Conservation (phyloP, 2,329 filamentous ascomycete species). For the Aureobasidium sp. region DNA sequence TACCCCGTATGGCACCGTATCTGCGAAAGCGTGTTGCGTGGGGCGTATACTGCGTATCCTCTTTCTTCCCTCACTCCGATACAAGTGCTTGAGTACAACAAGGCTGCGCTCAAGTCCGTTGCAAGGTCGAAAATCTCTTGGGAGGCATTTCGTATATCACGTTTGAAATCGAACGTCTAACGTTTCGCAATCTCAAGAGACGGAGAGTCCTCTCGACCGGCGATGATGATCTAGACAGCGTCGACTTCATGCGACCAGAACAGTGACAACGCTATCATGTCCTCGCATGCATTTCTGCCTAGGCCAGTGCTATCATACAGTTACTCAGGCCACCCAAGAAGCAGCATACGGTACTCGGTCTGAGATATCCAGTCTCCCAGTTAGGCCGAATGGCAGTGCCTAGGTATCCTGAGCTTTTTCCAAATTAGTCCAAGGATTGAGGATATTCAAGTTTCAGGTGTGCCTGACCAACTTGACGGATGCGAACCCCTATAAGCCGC, state of each 20-base stretch:
- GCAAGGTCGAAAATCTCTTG: no score
- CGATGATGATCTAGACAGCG: background rate
- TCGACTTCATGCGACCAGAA: background rate
- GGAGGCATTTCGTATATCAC: no score
- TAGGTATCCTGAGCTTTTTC: background rate
- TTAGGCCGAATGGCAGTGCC: no score
- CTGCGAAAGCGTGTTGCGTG: background rate
- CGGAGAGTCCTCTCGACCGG: background rate
- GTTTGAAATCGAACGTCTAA: no score
- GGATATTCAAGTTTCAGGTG: background rate
- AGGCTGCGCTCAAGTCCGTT: no score
- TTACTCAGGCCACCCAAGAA: background rate
- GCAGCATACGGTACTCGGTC: background rate
- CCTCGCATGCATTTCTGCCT: no score
- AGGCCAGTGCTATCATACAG: no score
- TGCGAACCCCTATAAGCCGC: background rate
- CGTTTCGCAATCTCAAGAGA: no score
- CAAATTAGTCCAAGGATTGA: background rate
- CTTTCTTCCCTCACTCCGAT: background rate
- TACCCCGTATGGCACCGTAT: background rate
- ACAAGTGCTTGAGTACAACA: no score
- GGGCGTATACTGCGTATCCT: constrained; percentile 10
- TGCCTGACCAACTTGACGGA: no score
- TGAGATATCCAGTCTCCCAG: background rate
- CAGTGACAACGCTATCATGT: background rate